phyloP scores from a whole-genome alignment of 441 rosid species.

The Erodium trifolium region DNA sequence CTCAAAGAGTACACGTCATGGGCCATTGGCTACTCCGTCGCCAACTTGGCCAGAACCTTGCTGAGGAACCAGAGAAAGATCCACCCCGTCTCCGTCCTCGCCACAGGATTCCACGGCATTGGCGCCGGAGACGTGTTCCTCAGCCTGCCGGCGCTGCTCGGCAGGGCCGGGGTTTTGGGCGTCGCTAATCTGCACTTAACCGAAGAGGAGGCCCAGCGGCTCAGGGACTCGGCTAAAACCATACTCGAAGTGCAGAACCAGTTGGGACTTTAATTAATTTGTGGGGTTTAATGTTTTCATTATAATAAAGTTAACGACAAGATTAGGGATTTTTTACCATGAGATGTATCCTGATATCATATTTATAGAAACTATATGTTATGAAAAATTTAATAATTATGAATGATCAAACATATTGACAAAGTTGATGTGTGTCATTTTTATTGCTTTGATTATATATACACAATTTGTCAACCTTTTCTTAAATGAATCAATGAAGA shows the following conservation, averaged over 20 bases:
- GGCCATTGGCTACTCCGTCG: slow-evolving; percentile 92
- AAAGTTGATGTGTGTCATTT: too few species aligned
- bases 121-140: slow-evolving; percentile 57
- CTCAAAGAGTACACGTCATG: slow-evolving; percentile 91
- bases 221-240: slow-evolving; percentile 53
- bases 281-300: too few species aligned
- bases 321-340: too few species aligned
- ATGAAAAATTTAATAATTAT: too few species aligned
- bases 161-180: slow-evolving; percentile 61
- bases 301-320: too few species aligned
- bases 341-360: too few species aligned
- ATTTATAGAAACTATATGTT: too few species aligned
- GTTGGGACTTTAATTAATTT: slow-evolving; percentile 31
- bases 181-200: slow-evolving; percentile 69
- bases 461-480: too few species aligned
- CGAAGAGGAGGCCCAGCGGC: slow-evolving; percentile 48
- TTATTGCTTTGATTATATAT: too few species aligned
- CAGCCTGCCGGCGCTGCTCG: slow-evolving; percentile 73
- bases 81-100: slow-evolving; percentile 77
- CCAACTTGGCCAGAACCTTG: slow-evolving; percentile 57
- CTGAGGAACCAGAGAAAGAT: slow-evolving; percentile 77
- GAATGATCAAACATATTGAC: too few species aligned
- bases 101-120: slow-evolving; percentile 69
- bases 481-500: too few species aligned
- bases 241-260: slow-evolving; percentile 56